Base-by-base conservation (phyloP, 164 flowering plant species). In the Chloranthus sessilifolius region DNA sequence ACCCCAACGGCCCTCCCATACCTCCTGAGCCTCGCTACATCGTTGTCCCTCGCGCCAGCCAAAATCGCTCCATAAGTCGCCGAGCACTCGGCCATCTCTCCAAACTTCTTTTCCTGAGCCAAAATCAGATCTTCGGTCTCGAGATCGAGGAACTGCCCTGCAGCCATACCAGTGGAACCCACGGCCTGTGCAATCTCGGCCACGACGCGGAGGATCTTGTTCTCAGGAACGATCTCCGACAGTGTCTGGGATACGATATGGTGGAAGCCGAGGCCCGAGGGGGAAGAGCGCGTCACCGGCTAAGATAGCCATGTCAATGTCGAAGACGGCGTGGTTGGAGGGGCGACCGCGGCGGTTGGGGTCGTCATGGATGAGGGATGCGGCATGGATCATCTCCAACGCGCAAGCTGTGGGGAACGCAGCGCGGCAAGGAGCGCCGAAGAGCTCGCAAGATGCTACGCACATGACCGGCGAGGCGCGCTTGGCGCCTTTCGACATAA, bases 391-490 rank as follows among this genome's bases (percentile, higher is more conserved):
- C 98, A 90, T 90, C 67, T 90, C 98, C 25, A 90, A 89, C 39
- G 98, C 96, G 43, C 92, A 87, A 28, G 98, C 96, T 17, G 98
- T 90, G 56, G 96, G 98, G 70, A 83, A 83, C 19, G 98, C 96
- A 27, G 92, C 92, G 45, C 55, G 68, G 44, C 92, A 85, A 31
- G 69, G 28, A n/a, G 71, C 86, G 36, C 96, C 96, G 51, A 91
- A 75, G 63, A 91, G 81, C 55, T 66, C 71, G 84, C 83, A n/a
- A 26, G 23, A 5, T 6, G 61, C 61, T 21, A 57, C 25, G 46
- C 61, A 57, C 53, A 57, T 47, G 19, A 57, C 42, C 11, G 61
- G 61, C 7, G 61, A 30, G 9, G 61, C 61, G 8, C 61, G 53
- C 47, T 57, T 57, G 25, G 53, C 61, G 44, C 61, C 45, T 3